Evolutionary conservation across 2,329 filamentous ascomycete species (phyloP), one percentile per base, ranked within the genome.

Genomic region (Arthrobotrys sinensis): DNA sequence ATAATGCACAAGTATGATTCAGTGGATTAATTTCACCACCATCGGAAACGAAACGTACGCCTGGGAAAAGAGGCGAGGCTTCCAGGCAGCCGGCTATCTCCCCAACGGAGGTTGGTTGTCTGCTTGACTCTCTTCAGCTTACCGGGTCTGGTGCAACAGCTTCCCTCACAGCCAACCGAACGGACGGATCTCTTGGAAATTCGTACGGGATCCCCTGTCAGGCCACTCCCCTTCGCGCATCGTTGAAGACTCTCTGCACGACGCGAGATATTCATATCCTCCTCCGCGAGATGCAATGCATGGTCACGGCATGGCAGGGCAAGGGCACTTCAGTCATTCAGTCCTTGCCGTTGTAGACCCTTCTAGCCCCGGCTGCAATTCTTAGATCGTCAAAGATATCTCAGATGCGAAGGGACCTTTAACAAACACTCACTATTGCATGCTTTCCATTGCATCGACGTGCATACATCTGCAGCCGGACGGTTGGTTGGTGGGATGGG

Each of bases 351-450:
- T 43, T 34, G 52, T 60, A 24, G 66, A 38, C 46, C 38, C 40
- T 70, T 70, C 66, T 70, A 70, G 38, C 46, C 45, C 28, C 52
- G 19, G 48, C n/a, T 36, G 38, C 28, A n/a, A 21, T 14, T 45
- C 10, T 52, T 21, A 65, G 69, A 66, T 66, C 48, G 60, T 32
- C 69, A 60, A 40, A 66, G 48, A 55, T 57, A 65, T 55, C 14
- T 66, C 36, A 65, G 69, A 66, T 73, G 48, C 19, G 48, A 24
- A 73, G 46, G 53, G 63, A 16, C 60, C 46, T 66, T 73, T 24
- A 64, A 8, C 32, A 45, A 55, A 63, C 36, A 65, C 53, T 63
- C 46, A 12, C 48, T 57, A 32, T 53, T 52, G 46, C 46, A 50
- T 64, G 68, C 12, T 38, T 36, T 38, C 32, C 19, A 60, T 43